Evolutionary conservation across 176 grass and related monocot genomes (phyloP), one percentile per base, ranked within the genome.

Genomic region (Cenchrus fungigraminus): DNA sequence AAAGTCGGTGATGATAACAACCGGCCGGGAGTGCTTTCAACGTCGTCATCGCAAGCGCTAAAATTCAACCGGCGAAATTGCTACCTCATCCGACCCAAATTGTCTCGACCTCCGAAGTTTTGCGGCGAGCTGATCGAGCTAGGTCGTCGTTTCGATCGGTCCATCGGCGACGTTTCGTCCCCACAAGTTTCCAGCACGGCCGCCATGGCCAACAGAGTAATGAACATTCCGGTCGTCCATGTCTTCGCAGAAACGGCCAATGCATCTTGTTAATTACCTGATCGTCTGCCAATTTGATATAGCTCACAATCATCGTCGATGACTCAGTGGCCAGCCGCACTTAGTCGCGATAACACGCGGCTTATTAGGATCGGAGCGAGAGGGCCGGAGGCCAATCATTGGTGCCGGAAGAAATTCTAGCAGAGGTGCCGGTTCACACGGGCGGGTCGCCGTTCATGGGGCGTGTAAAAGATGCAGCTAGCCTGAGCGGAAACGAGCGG

Each of bases 181-280:
- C 82, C 50, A 75, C 61, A 76, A 76, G 72, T 76, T 84, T 81
- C 79, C 79, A 25, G 22, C 22, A 28, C 69, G 65, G 9, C 59
- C 32, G 59, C 8, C 44, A 34, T 34, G 34, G 9, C 20, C 32
- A 77, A 9, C 44, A 57, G 60, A 84, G 13, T 66, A 76, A 67
- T 66, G 66, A 80, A 4, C 12, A 31, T 61, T 61, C 54, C 4
- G 74, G 45, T 78, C 75, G 45, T 78, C 75, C 28, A 25, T 71
- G 57, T 79, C 53, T 51, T 2, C 3, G 83, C 25, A 6, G 53
- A 85, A 79, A 60, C 74, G 44, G 57, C 17, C 68, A 11, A 65
- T 20, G 5, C 4, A 46, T 67, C 3, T 13, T 14, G 52, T 54
- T 32, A 32, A 32, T 32, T 12, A 40, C 25, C 28, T 2, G 1